Evolutionary conservation across 805 yeast species (phyloP), one percentile per base, ranked within the genome.

Genomic region (Candida easanensis): DNA sequence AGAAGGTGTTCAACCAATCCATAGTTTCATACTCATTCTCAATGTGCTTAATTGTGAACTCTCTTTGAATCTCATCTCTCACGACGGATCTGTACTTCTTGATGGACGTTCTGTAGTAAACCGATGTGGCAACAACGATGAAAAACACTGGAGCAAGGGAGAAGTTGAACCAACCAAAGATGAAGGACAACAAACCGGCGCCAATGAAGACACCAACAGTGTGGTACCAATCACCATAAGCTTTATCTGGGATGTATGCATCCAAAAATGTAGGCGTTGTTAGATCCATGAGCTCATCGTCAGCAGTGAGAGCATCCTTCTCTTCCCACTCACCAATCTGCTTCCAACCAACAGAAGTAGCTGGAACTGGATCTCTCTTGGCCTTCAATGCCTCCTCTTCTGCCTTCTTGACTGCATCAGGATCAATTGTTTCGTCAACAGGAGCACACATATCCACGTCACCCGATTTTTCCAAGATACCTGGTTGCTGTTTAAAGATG

Each of bases 191-290:
- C 13, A 85, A 60, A 0, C 85, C 89, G 6, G 84, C 88, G 18
- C 75, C 61, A 23, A 84, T 70, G 45, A 88, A 68, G 28, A 82
- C 73, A 0, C 78, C 96, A n/a, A 83, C 82, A 40, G 84, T 82
- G 63, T 93, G 98, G 60, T 84, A 93, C 99, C 99, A 93, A 60
- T 93, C 98, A 41, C 99, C 99, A 56, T 85, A 87, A 14, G 79
- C 76, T 28, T 66, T 71, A 22, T 87, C 84, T 7, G 95, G 95
- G 41, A 93, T 66, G 56, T 82, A 77, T 45, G 77, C 73, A 57
- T 89, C 97, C 45, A 90, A 68, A 27, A 85, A 57, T 0, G 97
- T 87, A 17, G 88, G 80, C 19, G 77, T 75, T 19, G 82, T 73
- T 53, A 89, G 68, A 62, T 89, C 96, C 49, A 77, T 73, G 43